Evolutionary conservation across 305 asterid genomes (phyloP), one percentile per base, ranked within the genome.

Genomic region (Euphrasia arctica): DNA sequence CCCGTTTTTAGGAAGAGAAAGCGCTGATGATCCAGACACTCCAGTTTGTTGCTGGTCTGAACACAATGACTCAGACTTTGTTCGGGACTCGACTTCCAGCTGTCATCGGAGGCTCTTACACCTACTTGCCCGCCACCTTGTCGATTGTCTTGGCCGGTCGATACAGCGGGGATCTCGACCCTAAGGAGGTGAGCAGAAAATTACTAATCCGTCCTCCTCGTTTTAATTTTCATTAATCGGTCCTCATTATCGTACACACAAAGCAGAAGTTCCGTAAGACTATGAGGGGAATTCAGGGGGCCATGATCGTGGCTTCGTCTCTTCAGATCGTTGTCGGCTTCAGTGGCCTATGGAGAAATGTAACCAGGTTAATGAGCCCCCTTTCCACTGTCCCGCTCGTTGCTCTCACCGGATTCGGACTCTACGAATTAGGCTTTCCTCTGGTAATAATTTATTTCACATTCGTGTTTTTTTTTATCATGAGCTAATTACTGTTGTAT

Each of bases 311-410:
- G 25, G 98, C 96, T 59, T 92, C 97, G n/a, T 76, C 82, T 67
- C 95, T 92, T 68, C 97, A 92, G 77, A 84, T 89, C 55, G 81
- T 92, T 63, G 49, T 92, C 8, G 97, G 98, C 50, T 92, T 92
- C 67, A 89, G 98, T 60, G 98, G 98, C 54, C 75, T 92, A 42
- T 89, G 97, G 97, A 78, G 96, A 48, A 92, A 85, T 28, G 90
- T 92, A 9, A 72, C 87, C 12, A 89, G 97, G 95, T 88, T 18
- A 18, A 18, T 84, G 82, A 87, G 96, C 78, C 96, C 97, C 7
- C 86, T 92, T 61, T 85, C 94, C 0, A 76, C 81, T 6, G 81
- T 75, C 70, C 96, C 97, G 4, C 75, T 90, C 78, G 95, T 93
- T 12, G 96, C 96, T 67, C 85, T 90, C 9, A 69, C 94, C 14